Evolutionary conservation across 305 asterid species (phyloP), one percentile per base, ranked within the genome.

Genomic region (Fraxinus paxiana): DNA sequence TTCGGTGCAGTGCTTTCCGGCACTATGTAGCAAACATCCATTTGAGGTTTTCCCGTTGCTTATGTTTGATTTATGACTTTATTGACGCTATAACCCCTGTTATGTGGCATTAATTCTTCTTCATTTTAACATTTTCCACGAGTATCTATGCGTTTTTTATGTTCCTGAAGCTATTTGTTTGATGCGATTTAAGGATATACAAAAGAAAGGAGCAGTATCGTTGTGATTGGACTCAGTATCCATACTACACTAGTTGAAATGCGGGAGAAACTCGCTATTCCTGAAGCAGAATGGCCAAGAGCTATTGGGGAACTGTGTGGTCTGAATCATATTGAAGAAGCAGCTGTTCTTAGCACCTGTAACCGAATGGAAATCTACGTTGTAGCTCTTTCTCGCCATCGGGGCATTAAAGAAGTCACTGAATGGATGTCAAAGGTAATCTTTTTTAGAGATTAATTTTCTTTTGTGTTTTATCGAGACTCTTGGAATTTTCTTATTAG

Each of bases 381-480:
- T 13, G 95, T 96, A 2, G 99, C 98, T 38, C 98, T 96, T 85
- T 96, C 99, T 73, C 92, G 92, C 81, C 97, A 96, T 76, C 96
- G 97, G 3, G 99, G 99, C 13, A 91, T 96, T 81, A 96, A 96
- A 88, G 99, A 96, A 90, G 99, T 96, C 28, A 96, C 99, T 4
- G 99, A 96, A 13, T 96, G 98, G 98, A 96, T 96, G 99, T 95
- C 99, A 17, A 95, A 95, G 97, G 99, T 95, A 85, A 24, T 26
- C 41, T 33, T 26, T 28, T 46, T 18, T 56, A 26, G 35, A 65
- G 31, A n/a, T n/a, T n/a, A n/a, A 38, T 65, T 65, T 65, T 22
- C 13, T 20, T 12, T 12, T 33, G 20, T 30, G 9, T 26, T 67
- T 65, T 41, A 9, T 37, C 48, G n/a, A 67, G 65, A 30, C 18